These are phyloP conservation scores for Fusarium mexicanum DNA, from an alignment of 2,329 filamentous ascomycete genomes.

Conservation along the genomic window DNA sequence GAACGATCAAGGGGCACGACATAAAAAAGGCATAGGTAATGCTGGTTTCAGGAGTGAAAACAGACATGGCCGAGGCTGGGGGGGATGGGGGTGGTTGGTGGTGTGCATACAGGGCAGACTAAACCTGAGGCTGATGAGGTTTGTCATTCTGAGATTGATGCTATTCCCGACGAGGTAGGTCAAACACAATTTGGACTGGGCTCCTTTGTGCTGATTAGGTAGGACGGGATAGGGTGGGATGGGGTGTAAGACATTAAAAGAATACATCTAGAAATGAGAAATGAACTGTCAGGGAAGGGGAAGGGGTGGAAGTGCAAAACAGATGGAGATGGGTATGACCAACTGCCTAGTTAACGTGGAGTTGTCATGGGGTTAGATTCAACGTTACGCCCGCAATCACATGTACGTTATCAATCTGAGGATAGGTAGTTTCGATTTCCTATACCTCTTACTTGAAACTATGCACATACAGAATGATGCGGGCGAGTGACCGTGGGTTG, in stretches of 20 bases:
- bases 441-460: conserved; percentile 3
- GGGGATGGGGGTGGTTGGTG: not conserved
- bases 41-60: conserved; percentile 22
- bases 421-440: not conserved
- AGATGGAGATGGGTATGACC: not conserved
- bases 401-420: conserved; percentile 1
- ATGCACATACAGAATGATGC: not conserved
- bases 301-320: conserved; percentile 16
- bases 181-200: not conserved
- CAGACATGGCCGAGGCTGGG: conserved; percentile 1
- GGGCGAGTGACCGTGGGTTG: not conserved
- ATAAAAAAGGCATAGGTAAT: not conserved
- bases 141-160: conserved; percentile 18
- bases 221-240: not conserved
- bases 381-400: conserved; percentile 11
- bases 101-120: not conserved
- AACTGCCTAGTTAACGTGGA: not conserved
- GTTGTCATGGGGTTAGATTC: conserved; percentile 1
- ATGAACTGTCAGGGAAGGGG: conserved; percentile 1
- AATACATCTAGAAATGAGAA: not conserved
- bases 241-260: not conserved
- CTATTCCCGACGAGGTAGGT: conserved; percentile 28
- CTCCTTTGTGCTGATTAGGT: not conserved
- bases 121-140: conserved; percentile 8
- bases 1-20: not conserved